Evolutionary conservation across 345 rosid genomes (phyloP).

Genomic region (Dipteronia sinensis): DNA sequence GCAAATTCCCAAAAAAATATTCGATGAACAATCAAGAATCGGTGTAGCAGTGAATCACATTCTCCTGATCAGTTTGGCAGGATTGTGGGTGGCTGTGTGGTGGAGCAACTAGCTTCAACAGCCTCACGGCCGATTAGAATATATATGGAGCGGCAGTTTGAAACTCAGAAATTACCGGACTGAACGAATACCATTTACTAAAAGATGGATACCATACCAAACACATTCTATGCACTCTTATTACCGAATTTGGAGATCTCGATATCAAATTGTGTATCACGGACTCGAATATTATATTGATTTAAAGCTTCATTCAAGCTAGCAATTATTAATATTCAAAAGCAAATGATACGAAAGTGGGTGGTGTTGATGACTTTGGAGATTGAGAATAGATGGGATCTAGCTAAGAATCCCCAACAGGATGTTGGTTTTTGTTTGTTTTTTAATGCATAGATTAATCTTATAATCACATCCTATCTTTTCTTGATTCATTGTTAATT

Average conservation of each 20-base stretch:
- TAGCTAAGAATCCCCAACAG: background rate
- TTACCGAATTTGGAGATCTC: background rate
- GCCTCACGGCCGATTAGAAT: no score
- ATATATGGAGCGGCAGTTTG: no score
- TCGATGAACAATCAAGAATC: background rate
- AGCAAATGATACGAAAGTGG: background rate
- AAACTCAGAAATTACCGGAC: no score
- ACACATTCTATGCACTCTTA: background rate
- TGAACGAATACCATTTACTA: no score
- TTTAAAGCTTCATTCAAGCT: background rate
- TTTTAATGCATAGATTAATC: background rate
- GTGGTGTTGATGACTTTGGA: background rate
- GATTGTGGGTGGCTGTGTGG: background rate
- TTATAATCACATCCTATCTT: background rate
- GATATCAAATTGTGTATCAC: background rate
- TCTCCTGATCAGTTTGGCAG: background rate
- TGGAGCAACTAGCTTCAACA: background rate
- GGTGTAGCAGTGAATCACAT: background rate
- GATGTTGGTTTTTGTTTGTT: background rate
- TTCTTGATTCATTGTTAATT: background rate
- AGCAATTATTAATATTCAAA: background rate
- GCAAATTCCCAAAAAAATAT: background rate
- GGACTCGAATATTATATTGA: background rate
- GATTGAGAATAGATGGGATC: background rate
- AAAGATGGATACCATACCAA: background rate